A percentile compares a stretch with the other conserved stretches of the same genome.
Evolutionary conservation across 345 rosid genomes (phyloP).

Genomic region (Aurinia saxatilis): DNA sequence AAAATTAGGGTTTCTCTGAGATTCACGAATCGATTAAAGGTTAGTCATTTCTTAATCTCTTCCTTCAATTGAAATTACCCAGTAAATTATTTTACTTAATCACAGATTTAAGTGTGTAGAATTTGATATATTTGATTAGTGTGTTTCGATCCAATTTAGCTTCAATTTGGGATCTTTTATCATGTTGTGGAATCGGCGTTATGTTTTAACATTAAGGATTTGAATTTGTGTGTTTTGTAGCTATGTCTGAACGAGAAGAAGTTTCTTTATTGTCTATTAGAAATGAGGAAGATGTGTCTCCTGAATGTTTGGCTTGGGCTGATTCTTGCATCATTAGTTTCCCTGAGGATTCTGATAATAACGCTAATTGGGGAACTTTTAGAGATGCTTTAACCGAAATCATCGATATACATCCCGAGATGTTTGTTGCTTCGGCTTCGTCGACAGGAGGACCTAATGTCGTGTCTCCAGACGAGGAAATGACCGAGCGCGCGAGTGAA

Average conservation of each 20-base stretch:
- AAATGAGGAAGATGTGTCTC: constrained; percentile 32
- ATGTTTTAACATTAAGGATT: background rate
- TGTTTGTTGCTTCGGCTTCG: constrained; percentile 21
- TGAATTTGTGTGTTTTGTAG: constrained; percentile 4
- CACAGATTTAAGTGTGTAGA: background rate
- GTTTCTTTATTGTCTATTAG: background rate
- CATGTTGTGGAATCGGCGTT: background rate
- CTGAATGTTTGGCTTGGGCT: constrained; percentile 62
- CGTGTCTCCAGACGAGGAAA: constrained; percentile 11
- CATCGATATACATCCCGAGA: constrained; percentile 34
- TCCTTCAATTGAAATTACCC: background rate
- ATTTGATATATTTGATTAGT: background rate
- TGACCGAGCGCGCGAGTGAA: constrained; percentile 17
- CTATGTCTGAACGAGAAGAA: constrained; percentile 17
- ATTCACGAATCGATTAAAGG: constrained; percentile 6
- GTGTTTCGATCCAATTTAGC: background rate
- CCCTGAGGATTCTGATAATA: constrained; percentile 35
- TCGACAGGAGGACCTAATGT: background rate
- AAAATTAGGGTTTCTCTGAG: constrained; percentile 16
- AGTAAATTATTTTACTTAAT: background rate
- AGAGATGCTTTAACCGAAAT: constrained; percentile 53
- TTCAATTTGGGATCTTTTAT: background rate
- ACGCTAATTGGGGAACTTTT: constrained; percentile 38
- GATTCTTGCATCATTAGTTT: constrained; percentile 56
- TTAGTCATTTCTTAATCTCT: background rate